phyloP scores from a whole-genome alignment of 257 asterid genomes.

The Jasminum sambac region DNA sequence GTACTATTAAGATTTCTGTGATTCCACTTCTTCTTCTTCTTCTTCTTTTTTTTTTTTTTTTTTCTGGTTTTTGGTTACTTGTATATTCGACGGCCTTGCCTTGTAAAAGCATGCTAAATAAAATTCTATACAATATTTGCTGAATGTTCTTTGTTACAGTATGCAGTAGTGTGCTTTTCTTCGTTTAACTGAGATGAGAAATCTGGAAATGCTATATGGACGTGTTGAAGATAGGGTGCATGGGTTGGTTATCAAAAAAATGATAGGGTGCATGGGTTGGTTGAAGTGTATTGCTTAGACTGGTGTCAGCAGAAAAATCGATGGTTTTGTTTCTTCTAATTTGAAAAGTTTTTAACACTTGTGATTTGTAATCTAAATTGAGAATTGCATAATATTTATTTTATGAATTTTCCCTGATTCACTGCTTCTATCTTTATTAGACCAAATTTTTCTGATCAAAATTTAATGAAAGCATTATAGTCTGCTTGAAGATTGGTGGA shows the following conservation, averaged over 20 bases:
- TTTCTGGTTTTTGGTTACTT: no score
- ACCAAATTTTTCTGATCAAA: not conserved
- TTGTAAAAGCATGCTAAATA: conserved; percentile 16
- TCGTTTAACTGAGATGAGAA: not conserved
- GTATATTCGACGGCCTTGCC: not conserved
- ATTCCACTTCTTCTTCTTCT: no score
- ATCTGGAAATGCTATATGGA: not conserved
- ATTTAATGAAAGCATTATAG: not conserved
- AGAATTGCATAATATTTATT: not conserved
- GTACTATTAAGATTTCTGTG: not conserved
- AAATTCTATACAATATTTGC: conserved; percentile 14
- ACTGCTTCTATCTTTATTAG: not conserved
- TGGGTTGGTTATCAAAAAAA: no score
- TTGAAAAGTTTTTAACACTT: not conserved
- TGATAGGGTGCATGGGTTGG: not conserved
- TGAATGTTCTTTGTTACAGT: conserved; percentile 4
- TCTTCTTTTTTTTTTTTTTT: no score
- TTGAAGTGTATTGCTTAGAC: not conserved
- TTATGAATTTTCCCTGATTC: not conserved
- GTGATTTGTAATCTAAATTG: not conserved
- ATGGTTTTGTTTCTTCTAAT: not conserved
- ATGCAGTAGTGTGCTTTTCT: not conserved
- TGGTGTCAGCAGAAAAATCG: not conserved
- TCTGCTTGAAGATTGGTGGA: not conserved
- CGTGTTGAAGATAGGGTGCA: not conserved